A percentile compares a stretch with the other conserved stretches of the same genome.
Conservation (phyloP, 352 stramenopile genomes). For the Globisporangium alternatum region DNA sequence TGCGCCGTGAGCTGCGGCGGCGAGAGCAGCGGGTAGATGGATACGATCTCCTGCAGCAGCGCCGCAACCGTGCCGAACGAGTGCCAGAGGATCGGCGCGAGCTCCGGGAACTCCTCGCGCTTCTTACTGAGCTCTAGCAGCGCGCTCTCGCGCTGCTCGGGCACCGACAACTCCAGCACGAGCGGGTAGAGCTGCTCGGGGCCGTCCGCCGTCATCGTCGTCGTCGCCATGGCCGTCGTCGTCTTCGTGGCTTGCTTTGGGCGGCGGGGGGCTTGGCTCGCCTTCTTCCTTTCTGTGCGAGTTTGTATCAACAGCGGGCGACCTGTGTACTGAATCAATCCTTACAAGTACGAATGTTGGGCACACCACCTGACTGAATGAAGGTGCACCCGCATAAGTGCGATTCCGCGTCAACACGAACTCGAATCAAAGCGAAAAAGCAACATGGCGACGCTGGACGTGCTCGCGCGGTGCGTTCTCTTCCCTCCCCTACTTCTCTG, state of each 20-base stretch:
- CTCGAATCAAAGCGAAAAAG: slow-evolving; percentile 7
- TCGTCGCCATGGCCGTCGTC: slow-evolving; percentile 13
- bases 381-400: neutral
- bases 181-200: slow-evolving; percentile 85
- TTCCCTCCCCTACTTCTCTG: neutral
- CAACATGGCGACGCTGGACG: slow-evolving; percentile 17
- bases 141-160: slow-evolving; percentile 94
- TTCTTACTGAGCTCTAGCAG: slow-evolving; percentile 99
- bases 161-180: slow-evolving; percentile 92
- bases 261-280: neutral
- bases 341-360: slow-evolving; percentile 5
- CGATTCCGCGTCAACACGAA: slow-evolving; percentile 20
- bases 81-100: slow-evolving; percentile 98
- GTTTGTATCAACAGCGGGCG: neutral
- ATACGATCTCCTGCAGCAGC: slow-evolving; percentile 98
- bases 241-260: neutral
- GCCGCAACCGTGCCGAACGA: slow-evolving; percentile 96
- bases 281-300: neutral
- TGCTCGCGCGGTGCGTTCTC: slow-evolving; percentile 19
- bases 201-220: slow-evolving; percentile 37
- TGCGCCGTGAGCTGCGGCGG: slow-evolving; percentile 96
- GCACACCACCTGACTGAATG: neutral
- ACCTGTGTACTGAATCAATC: neutral
- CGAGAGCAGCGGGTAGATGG: slow-evolving; percentile 97
- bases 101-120: slow-evolving; percentile 95